Conservation (phyloP, 73 alveolate genomes). For the Paramecium biaurelia region DNA sequence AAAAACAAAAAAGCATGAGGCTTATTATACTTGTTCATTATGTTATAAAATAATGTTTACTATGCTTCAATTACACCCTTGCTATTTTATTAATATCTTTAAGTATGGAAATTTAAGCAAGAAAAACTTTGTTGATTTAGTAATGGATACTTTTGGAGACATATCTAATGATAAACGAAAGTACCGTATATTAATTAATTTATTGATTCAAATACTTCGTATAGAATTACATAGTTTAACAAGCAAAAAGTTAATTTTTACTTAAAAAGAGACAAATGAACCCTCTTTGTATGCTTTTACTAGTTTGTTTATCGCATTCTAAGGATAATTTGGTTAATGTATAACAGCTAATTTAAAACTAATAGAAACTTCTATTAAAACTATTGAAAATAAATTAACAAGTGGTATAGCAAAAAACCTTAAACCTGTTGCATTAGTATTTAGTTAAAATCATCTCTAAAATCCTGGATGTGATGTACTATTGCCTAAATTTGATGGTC, state of each 20-base stretch:
- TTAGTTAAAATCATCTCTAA: not conserved
- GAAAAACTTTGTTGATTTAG: conserved; percentile 23
- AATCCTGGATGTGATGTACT: conserved; percentile 27
- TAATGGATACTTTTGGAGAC: not conserved
- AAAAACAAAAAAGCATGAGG: not conserved
- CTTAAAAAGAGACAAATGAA: not conserved
- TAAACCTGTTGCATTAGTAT: not conserved
- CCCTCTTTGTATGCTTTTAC: conserved; percentile 4
- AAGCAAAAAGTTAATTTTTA: not conserved
- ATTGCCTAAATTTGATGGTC: not conserved
- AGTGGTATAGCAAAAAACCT: not conserved
- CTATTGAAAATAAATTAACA: not conserved
- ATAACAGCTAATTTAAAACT: not conserved
- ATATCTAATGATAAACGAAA: conserved; percentile 1
- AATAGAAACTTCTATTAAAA: not conserved
- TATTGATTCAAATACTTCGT: not conserved
- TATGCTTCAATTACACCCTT: conserved; percentile 1
- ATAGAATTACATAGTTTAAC: not conserved
- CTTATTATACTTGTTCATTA: not conserved
- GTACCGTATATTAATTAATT: not conserved
- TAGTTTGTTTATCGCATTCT: not conserved
- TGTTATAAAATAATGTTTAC: conserved; percentile 28
- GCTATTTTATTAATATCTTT: not conserved
- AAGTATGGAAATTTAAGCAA: not conserved
- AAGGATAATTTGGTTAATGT: not conserved